phyloP scores from a whole-genome alignment of 345 rosid genomes.

The Lenwebbia sp. region DNA sequence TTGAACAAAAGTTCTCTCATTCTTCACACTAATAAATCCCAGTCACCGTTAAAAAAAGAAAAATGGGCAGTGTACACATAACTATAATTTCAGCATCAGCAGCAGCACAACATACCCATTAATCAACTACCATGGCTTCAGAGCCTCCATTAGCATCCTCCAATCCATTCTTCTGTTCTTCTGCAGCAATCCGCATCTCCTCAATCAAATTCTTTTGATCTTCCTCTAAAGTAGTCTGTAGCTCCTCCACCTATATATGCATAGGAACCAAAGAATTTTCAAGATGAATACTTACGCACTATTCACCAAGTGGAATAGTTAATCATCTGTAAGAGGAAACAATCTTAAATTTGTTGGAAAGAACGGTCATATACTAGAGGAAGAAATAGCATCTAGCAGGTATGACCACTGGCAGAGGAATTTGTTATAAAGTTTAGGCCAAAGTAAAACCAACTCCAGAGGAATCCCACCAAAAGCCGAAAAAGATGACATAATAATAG shows the following conservation, averaged over 20 bases:
- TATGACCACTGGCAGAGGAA: background rate
- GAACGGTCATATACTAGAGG: background rate
- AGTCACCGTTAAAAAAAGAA: background rate
- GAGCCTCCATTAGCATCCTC: conserved; percentile 45
- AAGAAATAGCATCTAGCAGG: background rate
- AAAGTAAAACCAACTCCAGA: background rate
- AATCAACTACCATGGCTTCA: conserved; percentile 56
- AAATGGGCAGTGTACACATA: background rate
- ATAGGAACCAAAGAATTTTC: background rate
- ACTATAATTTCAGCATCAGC: background rate
- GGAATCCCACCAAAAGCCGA: background rate
- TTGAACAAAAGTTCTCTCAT: background rate
- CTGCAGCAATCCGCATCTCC: conserved; percentile 67
- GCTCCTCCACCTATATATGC: conserved; percentile 68
- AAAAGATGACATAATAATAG: background rate
- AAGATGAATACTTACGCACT: background rate
- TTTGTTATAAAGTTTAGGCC: background rate
- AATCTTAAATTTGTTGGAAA: background rate
- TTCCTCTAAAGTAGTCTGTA: conserved; percentile 83
- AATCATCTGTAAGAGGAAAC: background rate
- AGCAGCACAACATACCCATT: background rate
- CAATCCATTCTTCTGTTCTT: conserved; percentile 58
- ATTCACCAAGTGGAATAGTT: background rate
- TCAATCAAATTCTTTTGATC: conserved; percentile 83
- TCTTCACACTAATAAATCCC: background rate